phyloP scores from a whole-genome alignment of 2,329 filamentous ascomycete species.

The Drechslerella stenobrocha region DNA sequence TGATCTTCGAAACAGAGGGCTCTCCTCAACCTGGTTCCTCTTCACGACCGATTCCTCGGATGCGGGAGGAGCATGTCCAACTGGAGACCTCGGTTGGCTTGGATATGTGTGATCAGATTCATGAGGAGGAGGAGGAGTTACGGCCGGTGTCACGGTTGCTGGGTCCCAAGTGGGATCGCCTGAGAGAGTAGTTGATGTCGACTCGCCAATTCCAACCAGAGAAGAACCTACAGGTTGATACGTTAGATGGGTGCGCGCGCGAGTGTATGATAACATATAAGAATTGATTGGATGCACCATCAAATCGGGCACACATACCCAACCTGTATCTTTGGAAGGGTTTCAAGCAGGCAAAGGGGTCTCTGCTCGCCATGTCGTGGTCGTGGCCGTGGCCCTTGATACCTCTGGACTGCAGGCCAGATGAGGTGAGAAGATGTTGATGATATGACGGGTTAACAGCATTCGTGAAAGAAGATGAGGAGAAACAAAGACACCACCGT shows the following conservation, averaged over 20 bases:
- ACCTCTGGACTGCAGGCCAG: no score
- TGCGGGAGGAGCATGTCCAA: constrained; percentile 7
- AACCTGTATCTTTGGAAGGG: constrained; percentile 6
- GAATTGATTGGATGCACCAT: no score
- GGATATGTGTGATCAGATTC: not conserved
- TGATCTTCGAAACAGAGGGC: constrained; percentile 29
- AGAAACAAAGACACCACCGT: no score
- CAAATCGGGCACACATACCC: no score
- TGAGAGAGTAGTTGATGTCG: not conserved
- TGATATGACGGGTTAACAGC: no score
- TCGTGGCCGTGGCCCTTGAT: not conserved
- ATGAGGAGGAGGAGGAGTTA: constrained; percentile 12
- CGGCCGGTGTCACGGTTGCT: not conserved
- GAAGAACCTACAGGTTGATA: no score
- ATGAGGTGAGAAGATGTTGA: no score
- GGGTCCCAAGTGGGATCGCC: not conserved
- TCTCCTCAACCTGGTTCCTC: constrained; percentile 18
- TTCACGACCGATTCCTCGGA: not conserved
- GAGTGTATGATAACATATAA: no score
- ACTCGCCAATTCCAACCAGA: not conserved
- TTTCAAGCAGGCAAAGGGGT: constrained; percentile 18
- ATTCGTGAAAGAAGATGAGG: no score
- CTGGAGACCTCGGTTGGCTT: constrained; percentile 14
- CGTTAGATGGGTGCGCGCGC: no score
- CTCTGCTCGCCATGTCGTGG: constrained; percentile 5